Conservation (phyloP, 1,284 basidiomycete species). For the Apiotrichum gracile region DNA sequence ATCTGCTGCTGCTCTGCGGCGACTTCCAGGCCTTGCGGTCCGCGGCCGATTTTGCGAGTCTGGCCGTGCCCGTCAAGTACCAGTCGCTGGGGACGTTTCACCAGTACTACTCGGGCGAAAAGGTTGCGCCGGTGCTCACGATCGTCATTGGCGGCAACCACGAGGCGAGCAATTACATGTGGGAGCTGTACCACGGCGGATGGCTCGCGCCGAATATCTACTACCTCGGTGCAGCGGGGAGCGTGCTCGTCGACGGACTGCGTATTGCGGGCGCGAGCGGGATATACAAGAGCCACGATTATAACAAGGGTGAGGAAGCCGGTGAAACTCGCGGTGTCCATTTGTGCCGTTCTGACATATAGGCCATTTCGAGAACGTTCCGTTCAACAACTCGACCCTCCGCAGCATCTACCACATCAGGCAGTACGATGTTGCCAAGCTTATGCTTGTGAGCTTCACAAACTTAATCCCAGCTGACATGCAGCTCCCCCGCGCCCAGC, state of each 20-base stretch:
- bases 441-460: slow-evolving; percentile 62
- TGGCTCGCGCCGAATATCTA: slow-evolving; percentile 98
- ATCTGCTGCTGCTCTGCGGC: slow-evolving; percentile 77
- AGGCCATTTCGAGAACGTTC: slow-evolving; percentile 55
- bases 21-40: slow-evolving; percentile 90
- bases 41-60: slow-evolving; percentile 73
- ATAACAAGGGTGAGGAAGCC: slow-evolving; percentile 64
- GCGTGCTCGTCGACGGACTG: slow-evolving; percentile 77
- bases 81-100: slow-evolving; percentile 75
- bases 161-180: slow-evolving; percentile 94
- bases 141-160: slow-evolving; percentile 97
- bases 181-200: slow-evolving; percentile 94
- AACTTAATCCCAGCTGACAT: not conserved
- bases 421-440: slow-evolving; percentile 71
- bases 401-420: slow-evolving; percentile 89
- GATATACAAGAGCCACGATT: slow-evolving; percentile 83
- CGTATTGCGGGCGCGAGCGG: slow-evolving; percentile 86
- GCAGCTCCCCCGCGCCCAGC: slow-evolving; percentile 14
- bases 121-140: slow-evolving; percentile 76
- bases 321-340: too few relatives aligned
- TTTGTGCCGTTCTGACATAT: not conserved
- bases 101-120: slow-evolving; percentile 83
- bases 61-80: slow-evolving; percentile 90
- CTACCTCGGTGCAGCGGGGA: slow-evolving; percentile 88
- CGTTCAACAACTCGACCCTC: slow-evolving; percentile 60